Conservation (phyloP, 768 basidiomycete species). For the Baorangia bicolor region DNA sequence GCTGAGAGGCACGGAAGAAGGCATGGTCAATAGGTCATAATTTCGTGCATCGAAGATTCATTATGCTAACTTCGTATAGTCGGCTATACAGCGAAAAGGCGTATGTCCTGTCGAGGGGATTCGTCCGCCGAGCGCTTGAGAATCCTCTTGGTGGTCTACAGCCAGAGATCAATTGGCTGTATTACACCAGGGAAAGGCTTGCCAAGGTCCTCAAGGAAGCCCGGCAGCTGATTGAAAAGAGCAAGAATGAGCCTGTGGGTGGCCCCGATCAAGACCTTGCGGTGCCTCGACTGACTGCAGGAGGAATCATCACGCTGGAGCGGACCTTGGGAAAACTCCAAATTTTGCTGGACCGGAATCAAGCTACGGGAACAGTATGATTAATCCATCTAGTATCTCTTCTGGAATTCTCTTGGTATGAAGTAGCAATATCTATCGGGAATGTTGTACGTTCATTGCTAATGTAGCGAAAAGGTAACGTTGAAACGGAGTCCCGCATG, state of each 20-base stretch:
- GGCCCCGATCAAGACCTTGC: constrained; percentile 44
- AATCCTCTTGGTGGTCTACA: constrained; percentile 71
- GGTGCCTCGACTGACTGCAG: constrained; percentile 74
- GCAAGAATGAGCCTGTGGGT: constrained; percentile 39
- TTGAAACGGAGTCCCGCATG: neutral
- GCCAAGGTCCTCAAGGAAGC: constrained; percentile 68
- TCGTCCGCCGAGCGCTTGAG: constrained; percentile 87
- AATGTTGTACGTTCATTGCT: constrained; percentile 30
- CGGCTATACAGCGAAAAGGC: constrained; percentile 93
- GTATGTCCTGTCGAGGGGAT: constrained; percentile 85
- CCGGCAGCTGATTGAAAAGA: constrained; percentile 64
- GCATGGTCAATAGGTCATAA: constrained; percentile 75
- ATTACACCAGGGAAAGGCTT: constrained; percentile 61
- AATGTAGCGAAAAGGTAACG: constrained; percentile 17
- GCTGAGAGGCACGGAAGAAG: constrained; percentile 86
- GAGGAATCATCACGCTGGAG: constrained; percentile 75
- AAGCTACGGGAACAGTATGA: constrained; percentile 14
- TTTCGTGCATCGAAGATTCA: neutral
- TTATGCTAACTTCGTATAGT: constrained; percentile 39
- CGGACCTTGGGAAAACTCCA: constrained; percentile 72
- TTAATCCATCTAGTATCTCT: constrained; percentile 15
- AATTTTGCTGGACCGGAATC: constrained; percentile 33
- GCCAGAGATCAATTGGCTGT: constrained; percentile 71
- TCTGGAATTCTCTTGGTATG: constrained; percentile 13
- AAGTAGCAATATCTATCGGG: constrained; percentile 26